Base-by-base conservation (phyloP, 2,329 filamentous ascomycete genomes). In the Leptographium procerum region DNA sequence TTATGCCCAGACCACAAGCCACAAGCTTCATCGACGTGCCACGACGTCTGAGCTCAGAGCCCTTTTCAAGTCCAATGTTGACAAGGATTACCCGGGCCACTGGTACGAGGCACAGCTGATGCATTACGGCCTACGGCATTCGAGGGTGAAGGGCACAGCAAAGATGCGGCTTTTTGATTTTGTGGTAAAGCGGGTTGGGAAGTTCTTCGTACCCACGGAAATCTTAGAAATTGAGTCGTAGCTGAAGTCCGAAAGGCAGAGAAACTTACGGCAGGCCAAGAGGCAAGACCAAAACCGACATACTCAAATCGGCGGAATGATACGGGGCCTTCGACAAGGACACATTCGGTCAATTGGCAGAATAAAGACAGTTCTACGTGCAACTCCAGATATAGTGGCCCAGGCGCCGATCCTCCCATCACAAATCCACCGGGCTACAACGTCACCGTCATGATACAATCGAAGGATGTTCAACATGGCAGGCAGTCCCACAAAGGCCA, bases 61-160 rank as follows among this genome's bases (percentile, higher is more conserved):
- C 1, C 71, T 77, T 48, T 77, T 79, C 61, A 73, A 76, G 52
- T 61, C 67, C 4, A 70, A 70, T 36, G 70, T 61, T 31, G 67
- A 70, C 22, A 72, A 70, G 50, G 79, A 84, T 63, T 75, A 75
- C 47, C 75, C 81, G 0, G 80, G 73, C 0, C 80, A 85, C 62
- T 86, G 78, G 77, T 86, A 82, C 60, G 77, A 82, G 60, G 81
- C 82, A 0, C 82, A 86, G 61, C 73, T 85, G 11, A 68, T 83
- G 5, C 83, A 86, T 68, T 86, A 85, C 68, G 82, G 80, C 1
- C 71, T 86, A 0, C 71, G 70, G 8, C 73, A 75, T 0, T 81
- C 79, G 16, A 82, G 81, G 63, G 74, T 74, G 52, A 85, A 85
- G 68, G 75, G 79, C 26, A 75, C 77, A 0, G 81, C 82, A 11